phyloP scores from a whole-genome alignment of 2,329 filamentous ascomycete genomes.

The Calonectria naviculata region DNA sequence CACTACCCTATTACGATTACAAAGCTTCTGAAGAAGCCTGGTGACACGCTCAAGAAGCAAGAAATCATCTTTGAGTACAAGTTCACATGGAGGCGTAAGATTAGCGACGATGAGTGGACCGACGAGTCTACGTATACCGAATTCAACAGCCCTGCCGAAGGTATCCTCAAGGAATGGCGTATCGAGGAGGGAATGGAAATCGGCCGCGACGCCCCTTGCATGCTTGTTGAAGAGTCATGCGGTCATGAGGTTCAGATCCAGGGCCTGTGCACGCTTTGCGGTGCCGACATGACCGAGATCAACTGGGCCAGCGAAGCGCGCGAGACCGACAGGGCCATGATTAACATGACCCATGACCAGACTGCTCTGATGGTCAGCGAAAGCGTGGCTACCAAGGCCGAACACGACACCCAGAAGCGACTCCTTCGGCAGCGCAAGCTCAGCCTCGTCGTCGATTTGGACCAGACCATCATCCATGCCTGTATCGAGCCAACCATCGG shows the following conservation, averaged over 20 bases:
- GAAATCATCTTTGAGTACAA: constrained; percentile 88
- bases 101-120: constrained; percentile 72
- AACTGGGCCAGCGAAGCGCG: constrained; percentile 84
- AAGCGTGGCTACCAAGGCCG: constrained; percentile 81
- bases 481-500: constrained; percentile 96
- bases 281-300: constrained; percentile 94
- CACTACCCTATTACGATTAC: constrained; percentile 95
- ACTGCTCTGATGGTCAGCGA: constrained; percentile 87
- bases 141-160: constrained; percentile 88
- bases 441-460: constrained; percentile 94
- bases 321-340: constrained; percentile 87
- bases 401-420: constrained; percentile 87
- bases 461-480: constrained; percentile 98
- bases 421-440: constrained; percentile 85
- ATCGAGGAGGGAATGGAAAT: constrained; percentile 76
- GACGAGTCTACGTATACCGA: constrained; percentile 78
- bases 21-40: constrained; percentile 80
- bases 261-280: constrained; percentile 91
- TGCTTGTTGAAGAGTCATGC: constrained; percentile 91
- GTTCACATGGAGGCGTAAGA: constrained; percentile 82
- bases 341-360: constrained; percentile 96
- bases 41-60: constrained; percentile 80
- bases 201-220: constrained; percentile 65
- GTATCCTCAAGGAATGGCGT: constrained; percentile 81
- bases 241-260: constrained; percentile 91